A percentile compares a stretch with the other conserved stretches of the same genome.
These are phyloP conservation scores for Candolleomyces aberdarensis DNA, from an alignment of 768 basidiomycete genomes.

Conservation along the genomic window DNA sequence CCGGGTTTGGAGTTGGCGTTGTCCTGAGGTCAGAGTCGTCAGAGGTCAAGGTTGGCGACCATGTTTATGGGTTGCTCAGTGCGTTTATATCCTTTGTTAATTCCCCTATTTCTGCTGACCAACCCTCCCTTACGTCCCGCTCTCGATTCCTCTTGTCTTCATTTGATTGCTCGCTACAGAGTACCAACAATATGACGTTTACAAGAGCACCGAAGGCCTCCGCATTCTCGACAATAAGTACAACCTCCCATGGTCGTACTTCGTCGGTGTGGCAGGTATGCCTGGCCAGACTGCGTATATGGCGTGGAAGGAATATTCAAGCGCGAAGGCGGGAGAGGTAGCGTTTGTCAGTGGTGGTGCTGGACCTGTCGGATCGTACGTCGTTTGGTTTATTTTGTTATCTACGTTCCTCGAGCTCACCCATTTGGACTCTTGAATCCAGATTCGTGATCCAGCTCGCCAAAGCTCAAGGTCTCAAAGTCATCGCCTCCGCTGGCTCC, in stretches of 20 bases:
- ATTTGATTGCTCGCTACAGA: slow-evolving; percentile 14
- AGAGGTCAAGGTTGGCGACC: slow-evolving; percentile 33
- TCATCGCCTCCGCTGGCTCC: slow-evolving; percentile 60
- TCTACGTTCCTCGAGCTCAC: background rate
- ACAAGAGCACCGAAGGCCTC: slow-evolving; percentile 12
- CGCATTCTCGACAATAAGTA: slow-evolving; percentile 32
- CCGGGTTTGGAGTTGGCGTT: slow-evolving; percentile 25
- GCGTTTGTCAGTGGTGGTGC: slow-evolving; percentile 27
- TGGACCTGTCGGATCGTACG: slow-evolving; percentile 28
- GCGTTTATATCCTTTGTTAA: background rate
- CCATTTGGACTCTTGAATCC: background rate
- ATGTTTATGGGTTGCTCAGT: slow-evolving; percentile 36
- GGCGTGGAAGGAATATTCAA: slow-evolving; percentile 26
- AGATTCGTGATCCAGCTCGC: slow-evolving; percentile 7
- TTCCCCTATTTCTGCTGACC: no score
- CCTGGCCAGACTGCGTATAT: slow-evolving; percentile 26
- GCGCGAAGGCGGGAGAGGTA: slow-evolving; percentile 26
- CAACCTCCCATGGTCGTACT: slow-evolving; percentile 38
- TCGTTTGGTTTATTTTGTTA: background rate
- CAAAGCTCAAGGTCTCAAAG: slow-evolving; percentile 34
- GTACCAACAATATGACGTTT: slow-evolving; percentile 32
- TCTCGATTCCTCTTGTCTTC: background rate
- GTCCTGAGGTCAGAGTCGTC: slow-evolving; percentile 39
- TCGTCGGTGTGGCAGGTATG: slow-evolving; percentile 38
- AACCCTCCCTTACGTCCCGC: no score